Percentiles rank a stretch among this genome's conserved stretches.
Conservation (phyloP, 2,329 filamentous ascomycete genomes). For the Fusarium heterosporum region DNA sequence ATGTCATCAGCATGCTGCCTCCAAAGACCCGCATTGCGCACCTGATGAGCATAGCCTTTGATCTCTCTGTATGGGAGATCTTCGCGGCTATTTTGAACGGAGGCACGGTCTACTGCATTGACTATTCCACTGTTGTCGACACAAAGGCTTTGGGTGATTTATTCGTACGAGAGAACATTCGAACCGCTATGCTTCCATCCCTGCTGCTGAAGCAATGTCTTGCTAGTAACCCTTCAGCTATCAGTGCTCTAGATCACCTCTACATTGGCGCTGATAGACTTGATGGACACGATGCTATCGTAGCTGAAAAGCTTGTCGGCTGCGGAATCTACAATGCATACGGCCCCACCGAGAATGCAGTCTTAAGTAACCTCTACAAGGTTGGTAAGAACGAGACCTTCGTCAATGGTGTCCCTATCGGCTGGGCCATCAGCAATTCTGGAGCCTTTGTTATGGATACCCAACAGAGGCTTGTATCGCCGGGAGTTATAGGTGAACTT, state of each 20-base stretch:
- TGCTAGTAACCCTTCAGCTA: not conserved
- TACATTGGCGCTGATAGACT: constrained; percentile 39
- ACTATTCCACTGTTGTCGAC: not conserved
- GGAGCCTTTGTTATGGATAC: not conserved
- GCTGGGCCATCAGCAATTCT: not conserved
- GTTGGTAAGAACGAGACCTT: not conserved
- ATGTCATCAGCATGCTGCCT: not conserved
- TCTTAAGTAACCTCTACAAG: not conserved
- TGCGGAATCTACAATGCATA: not conserved
- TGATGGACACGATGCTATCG: constrained; percentile 12
- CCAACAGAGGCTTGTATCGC: not conserved
- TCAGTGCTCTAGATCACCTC: not conserved
- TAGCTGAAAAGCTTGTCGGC: not conserved
- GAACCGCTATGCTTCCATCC: not conserved
- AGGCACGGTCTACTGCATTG: not conserved
- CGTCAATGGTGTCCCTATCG: constrained; percentile 5
- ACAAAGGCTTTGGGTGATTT: not conserved
- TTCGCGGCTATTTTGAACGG: not conserved
- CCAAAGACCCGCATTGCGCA: not conserved
- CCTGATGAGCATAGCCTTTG: not conserved
- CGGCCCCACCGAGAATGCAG: constrained; percentile 1
- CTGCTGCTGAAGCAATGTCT: constrained; percentile 1
- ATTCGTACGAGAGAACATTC: not conserved
- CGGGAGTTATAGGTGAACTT: not conserved
- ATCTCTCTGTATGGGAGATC: not conserved